A percentile compares a stretch with the other conserved stretches of the same genome.
These are phyloP conservation scores for Nadsonia commutata DNA, from an alignment of 1,139 yeast genomes.

Conservation along the genomic window DNA sequence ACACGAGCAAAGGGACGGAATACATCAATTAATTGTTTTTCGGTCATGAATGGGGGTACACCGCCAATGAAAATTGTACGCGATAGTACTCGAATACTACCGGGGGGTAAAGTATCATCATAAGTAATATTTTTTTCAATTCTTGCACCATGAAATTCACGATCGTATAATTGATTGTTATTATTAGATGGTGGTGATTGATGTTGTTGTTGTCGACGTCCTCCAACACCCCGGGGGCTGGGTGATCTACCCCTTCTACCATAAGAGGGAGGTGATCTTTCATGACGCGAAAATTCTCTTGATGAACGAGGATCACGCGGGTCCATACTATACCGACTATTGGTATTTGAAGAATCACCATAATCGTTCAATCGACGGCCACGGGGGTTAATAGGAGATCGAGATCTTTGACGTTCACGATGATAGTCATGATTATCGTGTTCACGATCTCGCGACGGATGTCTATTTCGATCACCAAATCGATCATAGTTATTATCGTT, in stretches of 20 bases:
- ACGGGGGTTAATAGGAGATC: not conserved
- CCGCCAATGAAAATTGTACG: constrained; percentile 93
- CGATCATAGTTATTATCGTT: not conserved
- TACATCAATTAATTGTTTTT: constrained; percentile 41
- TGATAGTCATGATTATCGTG: not conserved
- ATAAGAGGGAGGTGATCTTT: not conserved
- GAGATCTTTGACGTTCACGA: not conserved
- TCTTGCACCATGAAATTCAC: constrained; percentile 9
- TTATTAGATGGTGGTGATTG: not conserved
- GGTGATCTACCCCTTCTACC: not conserved
- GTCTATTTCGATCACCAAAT: not conserved
- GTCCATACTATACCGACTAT: not conserved
- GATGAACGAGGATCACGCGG: not conserved
- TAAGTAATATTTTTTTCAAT: constrained; percentile 56
- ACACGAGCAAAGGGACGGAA: constrained; percentile 85
- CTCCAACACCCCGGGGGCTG: not conserved
- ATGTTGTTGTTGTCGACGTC: not conserved
- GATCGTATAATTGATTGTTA: not conserved
- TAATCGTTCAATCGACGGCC: not conserved
- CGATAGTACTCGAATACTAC: constrained; percentile 66
- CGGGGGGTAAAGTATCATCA: constrained; percentile 63
- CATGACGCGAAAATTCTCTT: not conserved
- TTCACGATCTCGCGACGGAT: too few species aligned
- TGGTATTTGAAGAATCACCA: not conserved
- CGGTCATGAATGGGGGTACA: constrained; percentile 72